These are phyloP conservation scores for Penicillium paneum DNA, from an alignment of 2,329 filamentous ascomycete genomes.

Conservation along the genomic window DNA sequence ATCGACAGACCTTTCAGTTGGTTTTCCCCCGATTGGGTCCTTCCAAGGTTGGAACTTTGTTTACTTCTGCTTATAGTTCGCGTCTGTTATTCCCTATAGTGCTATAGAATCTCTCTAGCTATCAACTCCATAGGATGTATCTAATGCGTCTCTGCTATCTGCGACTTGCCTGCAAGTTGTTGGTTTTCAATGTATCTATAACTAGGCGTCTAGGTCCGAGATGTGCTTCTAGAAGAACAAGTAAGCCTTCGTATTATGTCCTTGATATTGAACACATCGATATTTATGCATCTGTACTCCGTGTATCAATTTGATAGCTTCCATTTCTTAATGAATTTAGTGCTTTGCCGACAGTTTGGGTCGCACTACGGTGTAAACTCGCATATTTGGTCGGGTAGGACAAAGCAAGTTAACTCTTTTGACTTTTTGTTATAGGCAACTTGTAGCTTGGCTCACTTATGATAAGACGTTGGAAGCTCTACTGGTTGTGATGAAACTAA, in stretches of 20 bases:
- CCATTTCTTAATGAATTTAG: not conserved
- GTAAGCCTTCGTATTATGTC: not conserved
- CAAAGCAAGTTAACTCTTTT: not conserved
- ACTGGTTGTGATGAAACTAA: not conserved
- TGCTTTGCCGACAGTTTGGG: not conserved
- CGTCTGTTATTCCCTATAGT: not conserved
- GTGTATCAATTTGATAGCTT: not conserved
- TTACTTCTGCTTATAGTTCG: no score
- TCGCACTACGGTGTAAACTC: not conserved
- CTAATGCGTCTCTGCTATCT: not conserved
- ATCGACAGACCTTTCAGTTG: not conserved
- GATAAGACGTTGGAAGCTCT: not conserved
- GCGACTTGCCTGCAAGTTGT: not conserved
- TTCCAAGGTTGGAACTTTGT: not conserved
- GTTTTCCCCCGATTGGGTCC: not conserved
- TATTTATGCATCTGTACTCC: not conserved
- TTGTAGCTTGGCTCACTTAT: not conserved
- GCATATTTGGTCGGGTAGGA: not conserved
- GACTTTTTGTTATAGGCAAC: not conserved
- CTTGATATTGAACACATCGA: not conserved
- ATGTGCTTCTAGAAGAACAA: not conserved
- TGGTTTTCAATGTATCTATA: no score
- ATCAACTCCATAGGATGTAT: no score
- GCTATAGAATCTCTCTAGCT: not conserved
- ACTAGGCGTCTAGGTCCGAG: no score